These are phyloP conservation scores for Cladosporium phlei DNA, from an alignment of 2,329 filamentous ascomycete genomes.

Conservation along the genomic window DNA sequence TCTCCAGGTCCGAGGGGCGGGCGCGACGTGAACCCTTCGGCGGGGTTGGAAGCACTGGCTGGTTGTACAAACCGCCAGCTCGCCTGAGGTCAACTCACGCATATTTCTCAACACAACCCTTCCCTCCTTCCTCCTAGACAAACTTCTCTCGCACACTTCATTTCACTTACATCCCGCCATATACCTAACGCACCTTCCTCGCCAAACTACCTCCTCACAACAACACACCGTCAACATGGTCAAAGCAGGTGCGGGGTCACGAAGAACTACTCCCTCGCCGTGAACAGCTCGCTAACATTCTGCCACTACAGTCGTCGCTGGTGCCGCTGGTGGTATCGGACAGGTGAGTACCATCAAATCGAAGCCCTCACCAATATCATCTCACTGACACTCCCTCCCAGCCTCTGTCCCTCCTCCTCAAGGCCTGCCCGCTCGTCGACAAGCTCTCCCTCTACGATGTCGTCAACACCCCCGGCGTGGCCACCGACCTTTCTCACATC, in stretches of 20 bases:
- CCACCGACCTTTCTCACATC: conserved; percentile 95
- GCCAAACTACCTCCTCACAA: background rate
- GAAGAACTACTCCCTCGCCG: background rate
- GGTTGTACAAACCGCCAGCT: conserved; percentile 1
- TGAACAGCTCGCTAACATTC: conserved; percentile 1
- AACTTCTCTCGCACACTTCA: background rate
- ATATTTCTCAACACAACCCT: background rate
- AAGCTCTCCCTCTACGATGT: conserved; percentile 99
- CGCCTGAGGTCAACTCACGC: background rate
- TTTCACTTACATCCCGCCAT: background rate
- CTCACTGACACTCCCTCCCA: conserved; percentile 35
- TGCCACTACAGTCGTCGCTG: conserved; percentile 64
- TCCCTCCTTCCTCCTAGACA: background rate
- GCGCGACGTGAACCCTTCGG: too few relatives aligned
- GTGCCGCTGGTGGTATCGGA: conserved; percentile 96
- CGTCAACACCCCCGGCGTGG: conserved; percentile 95
- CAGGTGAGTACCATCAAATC: conserved; percentile 42
- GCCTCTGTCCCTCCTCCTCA: conserved; percentile 95
- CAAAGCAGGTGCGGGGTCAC: conserved; percentile 24
- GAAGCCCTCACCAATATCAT: background rate
- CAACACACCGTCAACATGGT: conserved; percentile 24
- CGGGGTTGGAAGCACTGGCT: too few relatives aligned
- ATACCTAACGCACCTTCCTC: conserved; percentile 5
- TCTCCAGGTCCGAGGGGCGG: too few relatives aligned
- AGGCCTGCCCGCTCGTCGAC: conserved; percentile 79